phyloP scores from a whole-genome alignment of 1,284 basidiomycete genomes.

The Boletus semigastroideus region DNA sequence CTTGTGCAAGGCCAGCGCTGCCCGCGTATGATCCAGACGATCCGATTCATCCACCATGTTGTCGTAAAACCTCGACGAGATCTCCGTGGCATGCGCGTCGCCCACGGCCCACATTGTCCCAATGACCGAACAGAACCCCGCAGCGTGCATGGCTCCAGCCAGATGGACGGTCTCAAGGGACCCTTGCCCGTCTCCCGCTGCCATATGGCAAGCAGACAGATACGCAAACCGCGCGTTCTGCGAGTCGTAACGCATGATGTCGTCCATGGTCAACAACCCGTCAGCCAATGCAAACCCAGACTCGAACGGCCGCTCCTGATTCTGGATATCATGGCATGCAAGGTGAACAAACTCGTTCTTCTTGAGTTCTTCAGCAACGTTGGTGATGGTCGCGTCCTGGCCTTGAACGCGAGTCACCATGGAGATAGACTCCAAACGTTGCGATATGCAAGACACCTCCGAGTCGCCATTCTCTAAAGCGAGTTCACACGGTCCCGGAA shows the following conservation, averaged over 20 bases:
- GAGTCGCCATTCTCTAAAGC: neutral
- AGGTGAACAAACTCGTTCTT: neutral
- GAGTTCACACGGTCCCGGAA: neutral
- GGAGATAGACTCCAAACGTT: neutral
- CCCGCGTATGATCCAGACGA: neutral
- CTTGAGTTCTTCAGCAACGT: neutral
- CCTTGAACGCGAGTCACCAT: neutral
- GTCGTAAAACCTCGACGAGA: constrained; percentile 4
- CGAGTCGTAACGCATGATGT: constrained; percentile 22
- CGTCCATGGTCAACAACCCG: constrained; percentile 15
- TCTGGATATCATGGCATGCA: constrained; percentile 13
- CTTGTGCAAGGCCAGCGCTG: neutral
- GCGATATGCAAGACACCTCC: neutral
- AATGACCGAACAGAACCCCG: constrained; percentile 1
- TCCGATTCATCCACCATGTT: neutral
- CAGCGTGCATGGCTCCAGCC: neutral
- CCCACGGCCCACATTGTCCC: constrained; percentile 8
- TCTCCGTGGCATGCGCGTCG: neutral
- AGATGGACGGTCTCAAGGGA: constrained; percentile 14
- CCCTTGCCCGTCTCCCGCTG: neutral
- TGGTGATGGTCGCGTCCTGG: neutral
- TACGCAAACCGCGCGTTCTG: constrained; percentile 32
- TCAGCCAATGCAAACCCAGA: constrained; percentile 13
- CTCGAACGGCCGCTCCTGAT: constrained; percentile 15
- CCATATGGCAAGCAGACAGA: neutral